These are phyloP conservation scores for Plasmodium berghei DNA, from an alignment of 169 alveolate species.

Conservation along the genomic window DNA sequence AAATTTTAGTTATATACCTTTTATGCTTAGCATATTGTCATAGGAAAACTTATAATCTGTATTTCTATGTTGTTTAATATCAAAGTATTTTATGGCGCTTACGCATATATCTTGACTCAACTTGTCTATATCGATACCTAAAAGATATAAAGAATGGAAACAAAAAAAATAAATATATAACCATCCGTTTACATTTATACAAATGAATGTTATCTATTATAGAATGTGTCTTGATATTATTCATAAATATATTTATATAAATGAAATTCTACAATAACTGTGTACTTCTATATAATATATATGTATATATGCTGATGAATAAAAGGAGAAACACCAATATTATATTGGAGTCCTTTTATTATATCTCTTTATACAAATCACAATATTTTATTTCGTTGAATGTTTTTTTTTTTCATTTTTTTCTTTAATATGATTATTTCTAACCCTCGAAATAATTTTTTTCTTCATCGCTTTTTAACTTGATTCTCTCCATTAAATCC, in stretches of 20 bases:
- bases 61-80: slow-evolving; percentile 95
- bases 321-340: no score
- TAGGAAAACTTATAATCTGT: slow-evolving; percentile 96
- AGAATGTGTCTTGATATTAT: no score
- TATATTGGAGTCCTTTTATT: no score
- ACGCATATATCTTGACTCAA: slow-evolving; percentile 95
- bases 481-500: slow-evolving; percentile 88
- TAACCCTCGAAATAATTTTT: slow-evolving; percentile 69
- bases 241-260: background rate
- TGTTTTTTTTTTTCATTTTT: slow-evolving; percentile 3
- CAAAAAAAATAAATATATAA: slow-evolving; percentile 2
- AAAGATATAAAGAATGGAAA: background rate
- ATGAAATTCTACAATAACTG: no score
- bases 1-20: slow-evolving; percentile 86
- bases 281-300: background rate
- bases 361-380: background rate
- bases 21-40: slow-evolving; percentile 98
- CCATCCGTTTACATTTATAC: background rate
- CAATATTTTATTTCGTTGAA: slow-evolving; percentile 31
- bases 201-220: background rate
- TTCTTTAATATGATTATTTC: slow-evolving; percentile 67
- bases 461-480: slow-evolving; percentile 82
- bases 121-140: slow-evolving; percentile 86
- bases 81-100: slow-evolving; percentile 98
- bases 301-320: background rate